Conservation (phyloP, 2,329 filamentous ascomycete genomes). For the Tolypocladium nubicola region DNA sequence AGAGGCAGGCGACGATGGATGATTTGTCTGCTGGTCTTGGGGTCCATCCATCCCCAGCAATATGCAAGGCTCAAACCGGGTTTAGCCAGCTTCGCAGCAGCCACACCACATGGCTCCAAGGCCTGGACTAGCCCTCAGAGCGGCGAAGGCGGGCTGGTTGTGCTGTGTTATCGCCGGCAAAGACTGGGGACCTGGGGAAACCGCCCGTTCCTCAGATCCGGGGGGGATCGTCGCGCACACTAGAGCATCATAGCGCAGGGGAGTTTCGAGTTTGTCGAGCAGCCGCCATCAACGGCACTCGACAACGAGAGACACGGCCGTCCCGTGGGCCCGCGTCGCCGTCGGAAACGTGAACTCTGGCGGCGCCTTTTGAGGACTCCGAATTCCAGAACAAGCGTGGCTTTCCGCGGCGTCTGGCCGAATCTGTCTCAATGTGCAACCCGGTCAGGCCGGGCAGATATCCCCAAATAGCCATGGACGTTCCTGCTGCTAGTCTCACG, state of each 20-base stretch:
- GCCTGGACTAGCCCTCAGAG: not conserved
- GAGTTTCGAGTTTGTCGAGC: not conserved
- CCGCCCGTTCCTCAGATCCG: not conserved
- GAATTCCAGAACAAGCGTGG: not conserved
- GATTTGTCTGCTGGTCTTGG: not conserved
- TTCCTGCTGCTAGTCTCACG: not conserved
- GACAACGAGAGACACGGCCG: not conserved
- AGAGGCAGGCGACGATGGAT: not conserved
- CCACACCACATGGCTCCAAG: not conserved
- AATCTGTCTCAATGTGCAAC: not conserved
- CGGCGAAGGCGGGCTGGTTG: not conserved
- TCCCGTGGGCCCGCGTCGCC: not conserved
- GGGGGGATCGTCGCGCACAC: not conserved
- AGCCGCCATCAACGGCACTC: not conserved
- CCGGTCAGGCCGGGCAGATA: not conserved
- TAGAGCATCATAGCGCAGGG: not conserved
- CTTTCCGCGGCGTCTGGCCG: not conserved
- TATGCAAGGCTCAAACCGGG: not conserved
- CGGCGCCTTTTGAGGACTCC: not conserved
- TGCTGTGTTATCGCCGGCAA: not conserved
- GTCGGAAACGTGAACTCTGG: not conserved
- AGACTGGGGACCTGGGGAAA: not conserved
- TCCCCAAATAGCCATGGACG: not conserved
- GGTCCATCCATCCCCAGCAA: not conserved
- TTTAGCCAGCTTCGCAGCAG: not conserved